A percentile compares a stretch with the other conserved stretches of the same genome.
phyloP scores from a whole-genome alignment of 352 stramenopile genomes.

The Phytopythium boreale region DNA sequence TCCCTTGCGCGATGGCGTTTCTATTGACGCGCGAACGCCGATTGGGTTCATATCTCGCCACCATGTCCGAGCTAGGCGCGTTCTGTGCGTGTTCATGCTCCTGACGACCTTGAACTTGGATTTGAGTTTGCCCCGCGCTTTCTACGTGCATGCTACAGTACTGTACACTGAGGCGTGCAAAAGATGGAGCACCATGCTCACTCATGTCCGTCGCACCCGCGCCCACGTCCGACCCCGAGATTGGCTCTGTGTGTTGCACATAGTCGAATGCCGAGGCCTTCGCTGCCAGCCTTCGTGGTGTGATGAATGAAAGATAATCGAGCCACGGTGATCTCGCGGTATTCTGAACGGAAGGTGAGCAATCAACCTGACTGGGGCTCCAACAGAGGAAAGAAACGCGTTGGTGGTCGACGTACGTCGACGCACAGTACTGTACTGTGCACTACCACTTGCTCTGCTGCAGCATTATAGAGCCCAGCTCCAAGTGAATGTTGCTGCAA shows the following conservation, averaged over 20 bases:
- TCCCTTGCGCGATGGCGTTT: neutral
- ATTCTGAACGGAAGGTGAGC: neutral
- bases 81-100: neutral
- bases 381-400: neutral
- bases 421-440: too few relatives aligned
- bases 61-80: neutral
- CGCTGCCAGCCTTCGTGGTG: too few relatives aligned
- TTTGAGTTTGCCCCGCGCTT: neutral
- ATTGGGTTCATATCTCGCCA: neutral
- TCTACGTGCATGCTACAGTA: neutral
- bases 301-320: neutral
- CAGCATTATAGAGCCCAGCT: too few relatives aligned
- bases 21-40: neutral
- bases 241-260: neutral
- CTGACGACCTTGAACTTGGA: neutral
- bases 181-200: neutral
- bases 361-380: neutral
- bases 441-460: too few relatives aligned
- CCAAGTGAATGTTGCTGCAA: too few relatives aligned
- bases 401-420: neutral
- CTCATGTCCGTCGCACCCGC: neutral
- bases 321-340: too few relatives aligned
- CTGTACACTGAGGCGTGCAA: neutral
- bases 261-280: too few relatives aligned
- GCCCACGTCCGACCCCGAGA: neutral